Conservation (phyloP, 2,329 filamentous ascomycete species). For the Colletotrichum scovillei region DNA sequence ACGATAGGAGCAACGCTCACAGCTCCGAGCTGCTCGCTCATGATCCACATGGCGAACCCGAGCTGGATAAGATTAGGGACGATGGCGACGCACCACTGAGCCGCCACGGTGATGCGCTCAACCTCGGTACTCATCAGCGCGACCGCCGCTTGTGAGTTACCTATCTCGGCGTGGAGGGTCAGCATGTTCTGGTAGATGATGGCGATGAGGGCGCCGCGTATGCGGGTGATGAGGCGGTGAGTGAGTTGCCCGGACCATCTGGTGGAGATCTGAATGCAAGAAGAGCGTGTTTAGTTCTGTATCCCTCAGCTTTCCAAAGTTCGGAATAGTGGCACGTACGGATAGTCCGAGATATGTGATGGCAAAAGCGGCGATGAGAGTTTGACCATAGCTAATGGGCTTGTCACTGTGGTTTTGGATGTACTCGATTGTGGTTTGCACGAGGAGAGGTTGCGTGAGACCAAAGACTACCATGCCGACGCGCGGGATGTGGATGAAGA, state of each 20-base stretch:
- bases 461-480: constrained; percentile 49
- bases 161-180: constrained; percentile 28
- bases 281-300: neutral
- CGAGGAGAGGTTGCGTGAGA: constrained; percentile 58
- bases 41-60: constrained; percentile 41
- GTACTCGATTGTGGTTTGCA: constrained; percentile 41
- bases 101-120: constrained; percentile 40
- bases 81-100: constrained; percentile 38
- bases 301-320: neutral
- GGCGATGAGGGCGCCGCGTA: constrained; percentile 42
- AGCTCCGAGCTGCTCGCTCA: constrained; percentile 50
- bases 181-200: constrained; percentile 42
- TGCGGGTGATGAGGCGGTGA: constrained; percentile 39
- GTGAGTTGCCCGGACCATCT: constrained; percentile 35
- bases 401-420: neutral
- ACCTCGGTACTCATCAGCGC: constrained; percentile 44
- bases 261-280: neutral
- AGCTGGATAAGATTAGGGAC: constrained; percentile 37
- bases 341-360: constrained; percentile 56
- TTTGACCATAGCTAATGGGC: constrained; percentile 43
- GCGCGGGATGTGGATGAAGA: constrained; percentile 43
- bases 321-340: neutral
- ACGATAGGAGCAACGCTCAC: constrained; percentile 51
- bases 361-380: constrained; percentile 53
- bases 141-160: constrained; percentile 37